These are phyloP conservation scores for Nepenthes alata DNA, from an alignment of 179 eudicot genomes.

Conservation along the genomic window DNA sequence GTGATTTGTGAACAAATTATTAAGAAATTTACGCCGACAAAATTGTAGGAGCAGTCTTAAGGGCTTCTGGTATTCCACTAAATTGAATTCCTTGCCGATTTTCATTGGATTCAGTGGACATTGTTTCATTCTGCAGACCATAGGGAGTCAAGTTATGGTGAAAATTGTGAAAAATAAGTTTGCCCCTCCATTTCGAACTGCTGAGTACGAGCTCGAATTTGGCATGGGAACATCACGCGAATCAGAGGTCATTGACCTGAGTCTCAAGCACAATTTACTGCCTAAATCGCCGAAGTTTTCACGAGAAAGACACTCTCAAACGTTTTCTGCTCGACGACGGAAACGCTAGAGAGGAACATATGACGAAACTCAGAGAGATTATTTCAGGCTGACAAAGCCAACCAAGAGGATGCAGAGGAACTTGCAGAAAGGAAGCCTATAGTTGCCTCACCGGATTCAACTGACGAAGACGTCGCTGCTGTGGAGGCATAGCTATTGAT, in stretches of 20 bases:
- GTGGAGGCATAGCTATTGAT: slow-evolving; percentile 18
- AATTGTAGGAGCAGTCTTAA: no score
- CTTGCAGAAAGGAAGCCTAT: slow-evolving; percentile 10
- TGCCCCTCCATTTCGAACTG: slow-evolving; percentile 2
- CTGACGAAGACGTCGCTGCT: slow-evolving; percentile 37
- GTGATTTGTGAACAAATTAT: no score
- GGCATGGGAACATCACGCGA: slow-evolving; percentile 78
- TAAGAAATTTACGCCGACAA: no score
- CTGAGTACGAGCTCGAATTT: slow-evolving; percentile 66
- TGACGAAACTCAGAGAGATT: slow-evolving; percentile 37
- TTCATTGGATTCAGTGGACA: neutral
- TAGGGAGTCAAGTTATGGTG: slow-evolving; percentile 74
- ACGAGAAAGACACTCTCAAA: slow-evolving; percentile 54
- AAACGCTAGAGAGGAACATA: slow-evolving; percentile 38
- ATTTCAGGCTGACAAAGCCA: slow-evolving; percentile 8
- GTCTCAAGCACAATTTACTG: slow-evolving; percentile 48
- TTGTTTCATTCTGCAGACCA: slow-evolving; percentile 24
- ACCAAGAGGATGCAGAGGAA: slow-evolving; percentile 5
- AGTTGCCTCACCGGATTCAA: slow-evolving; percentile 22
- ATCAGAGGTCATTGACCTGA: slow-evolving; percentile 57
- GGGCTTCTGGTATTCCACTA: neutral
- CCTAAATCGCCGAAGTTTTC: slow-evolving; percentile 28
- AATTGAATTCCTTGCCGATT: neutral
- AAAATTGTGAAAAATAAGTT: slow-evolving; percentile 52
- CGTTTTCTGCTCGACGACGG: slow-evolving; percentile 31